phyloP scores from a whole-genome alignment of 441 rosid species.

The Erodium chrysanthum region DNA sequence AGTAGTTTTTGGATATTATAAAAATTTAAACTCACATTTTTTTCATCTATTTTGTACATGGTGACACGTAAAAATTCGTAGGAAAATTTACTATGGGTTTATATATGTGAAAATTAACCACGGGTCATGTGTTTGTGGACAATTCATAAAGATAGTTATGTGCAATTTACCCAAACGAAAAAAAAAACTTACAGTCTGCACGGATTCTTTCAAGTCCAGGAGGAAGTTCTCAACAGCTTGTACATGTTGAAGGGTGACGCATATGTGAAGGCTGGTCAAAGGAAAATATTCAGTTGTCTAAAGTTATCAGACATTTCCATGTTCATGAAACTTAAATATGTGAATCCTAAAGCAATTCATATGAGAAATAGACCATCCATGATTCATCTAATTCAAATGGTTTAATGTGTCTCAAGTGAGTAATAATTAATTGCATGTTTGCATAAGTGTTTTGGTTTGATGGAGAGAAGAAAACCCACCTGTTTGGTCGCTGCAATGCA shows the following conservation, averaged over 20 bases:
- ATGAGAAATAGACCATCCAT: neutral
- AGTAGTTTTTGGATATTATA: no score
- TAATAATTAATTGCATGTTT: neutral
- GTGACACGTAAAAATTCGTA: no score
- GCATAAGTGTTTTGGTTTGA: neutral
- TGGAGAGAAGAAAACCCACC: slow-evolving; percentile 28
- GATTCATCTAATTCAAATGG: neutral
- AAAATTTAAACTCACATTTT: no score
- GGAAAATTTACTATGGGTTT: no score
- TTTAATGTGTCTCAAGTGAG: neutral
- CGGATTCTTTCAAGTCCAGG: slow-evolving; percentile 60
- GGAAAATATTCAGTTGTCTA: slow-evolving; percentile 17
- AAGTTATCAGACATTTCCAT: neutral
- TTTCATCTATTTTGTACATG: no score
- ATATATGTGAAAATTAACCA: no score
- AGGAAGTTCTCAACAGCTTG: slow-evolving; percentile 49
- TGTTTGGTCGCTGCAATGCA: slow-evolving; percentile 88
- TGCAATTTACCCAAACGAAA: no score
- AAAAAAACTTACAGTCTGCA: slow-evolving; percentile 47
- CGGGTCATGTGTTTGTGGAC: no score
- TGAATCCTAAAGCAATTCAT: neutral
- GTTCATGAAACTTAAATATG: slow-evolving; percentile 2
- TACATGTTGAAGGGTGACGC: slow-evolving; percentile 84
- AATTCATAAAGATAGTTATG: no score
- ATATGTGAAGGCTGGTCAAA: slow-evolving; percentile 68